Evolutionary conservation across 1,139 yeast genomes (phyloP).

Genomic region (Torulaspora globosa): DNA sequence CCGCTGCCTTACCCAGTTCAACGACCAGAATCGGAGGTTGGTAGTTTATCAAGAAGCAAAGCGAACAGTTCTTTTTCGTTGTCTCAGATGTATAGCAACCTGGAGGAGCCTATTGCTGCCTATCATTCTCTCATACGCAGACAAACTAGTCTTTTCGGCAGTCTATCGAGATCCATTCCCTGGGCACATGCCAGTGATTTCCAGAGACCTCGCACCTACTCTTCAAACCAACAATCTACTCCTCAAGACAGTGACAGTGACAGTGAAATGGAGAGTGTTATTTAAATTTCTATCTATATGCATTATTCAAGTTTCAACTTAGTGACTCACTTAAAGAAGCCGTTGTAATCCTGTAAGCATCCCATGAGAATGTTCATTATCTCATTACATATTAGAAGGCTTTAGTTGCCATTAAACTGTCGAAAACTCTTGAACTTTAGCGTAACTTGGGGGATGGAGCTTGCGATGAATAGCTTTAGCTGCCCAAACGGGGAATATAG

Average conservation of each 20-base stretch:
- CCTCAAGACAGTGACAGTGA: constrained; percentile 38
- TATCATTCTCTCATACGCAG: constrained; percentile 30
- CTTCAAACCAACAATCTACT: constrained; percentile 9
- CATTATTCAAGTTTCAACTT: constrained; percentile 5
- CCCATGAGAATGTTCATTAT: not conserved
- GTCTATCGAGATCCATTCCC: constrained; percentile 59
- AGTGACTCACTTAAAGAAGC: not conserved
- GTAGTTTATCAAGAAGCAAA: constrained; percentile 14
- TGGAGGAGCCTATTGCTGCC: constrained; percentile 23
- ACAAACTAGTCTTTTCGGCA: constrained; percentile 41
- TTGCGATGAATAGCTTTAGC: constrained; percentile 68
- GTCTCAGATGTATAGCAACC: constrained; percentile 9
- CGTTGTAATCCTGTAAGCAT: not conserved
- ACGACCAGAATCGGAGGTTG: constrained; percentile 12
- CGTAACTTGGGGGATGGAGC: constrained; percentile 90
- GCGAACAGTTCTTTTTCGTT: constrained; percentile 9
- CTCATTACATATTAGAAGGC: not conserved
- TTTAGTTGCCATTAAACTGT: constrained; percentile 19
- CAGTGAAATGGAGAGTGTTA: constrained; percentile 37
- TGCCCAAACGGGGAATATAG: constrained; percentile 87
- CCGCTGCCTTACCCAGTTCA: constrained; percentile 67
- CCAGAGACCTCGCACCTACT: constrained; percentile 50
- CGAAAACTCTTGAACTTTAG: constrained; percentile 75
- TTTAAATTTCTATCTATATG: constrained; percentile 7
- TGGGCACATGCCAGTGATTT: constrained; percentile 87